Conservation (phyloP, 305 asterid species). For the Fraxinus baroniana region DNA sequence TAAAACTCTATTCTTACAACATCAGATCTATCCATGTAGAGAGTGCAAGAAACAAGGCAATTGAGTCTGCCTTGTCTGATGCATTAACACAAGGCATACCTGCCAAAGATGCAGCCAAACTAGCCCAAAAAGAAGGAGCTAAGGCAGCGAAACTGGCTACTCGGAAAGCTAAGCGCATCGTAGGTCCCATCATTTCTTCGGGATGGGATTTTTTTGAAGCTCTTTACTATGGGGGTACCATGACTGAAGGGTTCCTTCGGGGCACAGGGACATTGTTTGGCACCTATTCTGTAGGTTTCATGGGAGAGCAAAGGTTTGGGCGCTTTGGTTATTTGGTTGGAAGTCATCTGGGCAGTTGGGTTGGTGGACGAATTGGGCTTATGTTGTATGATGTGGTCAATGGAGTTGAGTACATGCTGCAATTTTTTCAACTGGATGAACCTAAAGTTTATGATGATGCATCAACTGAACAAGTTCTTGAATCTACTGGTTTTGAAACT, state of each 20-base stretch:
- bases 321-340: conserved; percentile 89
- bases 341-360: conserved; percentile 86
- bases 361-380: conserved; percentile 77
- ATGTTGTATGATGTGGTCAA: conserved; percentile 78
- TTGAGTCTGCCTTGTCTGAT: conserved; percentile 72
- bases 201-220: conserved; percentile 99
- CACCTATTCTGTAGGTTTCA: conserved; percentile 62
- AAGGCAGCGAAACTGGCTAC: conserved; percentile 94
- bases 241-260: conserved; percentile 82
- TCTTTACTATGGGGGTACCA: conserved; percentile 80
- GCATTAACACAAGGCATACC: conserved; percentile 74
- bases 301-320: conserved; percentile 76
- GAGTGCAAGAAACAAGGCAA: conserved; percentile 65
- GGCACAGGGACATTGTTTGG: conserved; percentile 88
- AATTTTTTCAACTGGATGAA: conserved; percentile 36
- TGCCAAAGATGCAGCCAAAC: conserved; percentile 69
- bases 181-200: conserved; percentile 87
- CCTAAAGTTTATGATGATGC: conserved; percentile 30
- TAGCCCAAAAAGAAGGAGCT: conserved; percentile 81
- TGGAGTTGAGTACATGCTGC: conserved; percentile 61
- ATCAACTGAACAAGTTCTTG: conserved; percentile 18
- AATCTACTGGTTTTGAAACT: conserved; percentile 26
- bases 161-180: conserved; percentile 65
- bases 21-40: conserved; percentile 72
- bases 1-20: conserved; percentile 73